Evolutionary conservation across 73 alveolate genomes (phyloP).

Genomic region (Durusdinium trenchii): DNA sequence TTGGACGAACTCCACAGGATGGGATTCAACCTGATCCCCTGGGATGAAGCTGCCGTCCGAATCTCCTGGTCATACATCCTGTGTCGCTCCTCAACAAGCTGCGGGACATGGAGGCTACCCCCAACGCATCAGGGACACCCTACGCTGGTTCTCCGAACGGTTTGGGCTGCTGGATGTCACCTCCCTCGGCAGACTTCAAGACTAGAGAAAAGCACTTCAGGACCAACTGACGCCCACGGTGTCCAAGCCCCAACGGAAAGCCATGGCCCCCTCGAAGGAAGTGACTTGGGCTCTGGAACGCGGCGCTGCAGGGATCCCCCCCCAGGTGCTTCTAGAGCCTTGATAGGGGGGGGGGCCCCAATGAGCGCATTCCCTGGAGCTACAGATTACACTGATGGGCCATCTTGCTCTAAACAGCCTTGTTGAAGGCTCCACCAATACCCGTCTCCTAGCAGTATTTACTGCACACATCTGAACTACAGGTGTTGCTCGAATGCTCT

Average conservation of each 20-base stretch:
- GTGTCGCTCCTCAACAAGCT: neutral
- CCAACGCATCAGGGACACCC: neutral
- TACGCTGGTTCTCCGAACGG: neutral
- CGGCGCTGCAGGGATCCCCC: neutral
- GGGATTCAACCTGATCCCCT: neutral
- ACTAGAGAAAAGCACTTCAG: neutral
- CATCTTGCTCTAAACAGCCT: too few relatives aligned
- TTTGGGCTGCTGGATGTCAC: neutral
- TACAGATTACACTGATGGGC: too few relatives aligned
- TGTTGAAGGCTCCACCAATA: too few relatives aligned
- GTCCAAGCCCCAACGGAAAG: constrained; percentile 3
- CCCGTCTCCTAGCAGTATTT: too few relatives aligned
- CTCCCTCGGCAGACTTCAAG: neutral
- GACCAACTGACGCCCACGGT: neutral
- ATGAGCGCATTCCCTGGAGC: neutral
- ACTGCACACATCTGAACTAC: too few relatives aligned
- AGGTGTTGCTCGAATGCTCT: too few relatives aligned
- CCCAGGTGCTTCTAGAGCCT: neutral
- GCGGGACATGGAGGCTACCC: neutral
- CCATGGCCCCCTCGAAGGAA: constrained; percentile 14
- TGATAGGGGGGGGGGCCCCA: neutral
- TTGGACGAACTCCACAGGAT: neutral
- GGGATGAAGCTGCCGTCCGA: neutral
- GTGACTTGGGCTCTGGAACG: neutral
- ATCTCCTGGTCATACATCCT: too few relatives aligned